Base-by-base conservation (phyloP, 108 stramenopile species). In the Epithemia pelagica region DNA sequence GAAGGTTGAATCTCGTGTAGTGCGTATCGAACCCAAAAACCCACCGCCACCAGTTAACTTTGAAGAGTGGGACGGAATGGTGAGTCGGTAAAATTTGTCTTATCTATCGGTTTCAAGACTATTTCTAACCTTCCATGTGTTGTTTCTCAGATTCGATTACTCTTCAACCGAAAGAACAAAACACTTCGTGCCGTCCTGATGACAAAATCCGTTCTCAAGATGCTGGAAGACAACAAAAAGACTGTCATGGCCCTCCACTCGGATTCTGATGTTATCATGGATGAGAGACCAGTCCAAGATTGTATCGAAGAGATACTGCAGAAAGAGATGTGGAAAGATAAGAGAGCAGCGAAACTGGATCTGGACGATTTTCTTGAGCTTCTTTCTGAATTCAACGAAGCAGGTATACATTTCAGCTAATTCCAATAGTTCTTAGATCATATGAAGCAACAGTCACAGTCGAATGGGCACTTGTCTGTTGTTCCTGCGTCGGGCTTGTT, bases 51-150 rank as follows among this genome's bases (percentile, higher is more conserved):
- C 93, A 28, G 96, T 99, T 37, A 96, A 99, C 69, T 99, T 99
- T 83, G 82, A 78, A 20, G 99, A 99, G 76, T 99, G 99, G 99
- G 99, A 98, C 73, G 99, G 99, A 31, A 94, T 99, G 87, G 91
- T 98, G 70, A 85, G 92, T 72, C 15, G 52, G 8, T 20, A 30
- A 67, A 67, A 26, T 32, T n/a, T n/a, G n/a, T n/a, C n/a, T n/a
- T n/a, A n/a, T n/a, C n/a, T n/a, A n/a, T n/a, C n/a, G n/a, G 5
- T 27, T 53, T 23, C 37, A 65, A 58, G 37, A 46, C 37, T 46
- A 46, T 10, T 46, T 46, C 37, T 46, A 5, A 46, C 27, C 26
- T n/a, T 64, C 29, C 24, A 10, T n/a, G 7, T 58, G 58, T 64
- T 1, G 58, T 76, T 15, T 51, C 69, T 21, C 67, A 83, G 82